Evolutionary conservation across 2,329 filamentous ascomycete genomes (phyloP).

Genomic region (Cercospora sp.): DNA sequence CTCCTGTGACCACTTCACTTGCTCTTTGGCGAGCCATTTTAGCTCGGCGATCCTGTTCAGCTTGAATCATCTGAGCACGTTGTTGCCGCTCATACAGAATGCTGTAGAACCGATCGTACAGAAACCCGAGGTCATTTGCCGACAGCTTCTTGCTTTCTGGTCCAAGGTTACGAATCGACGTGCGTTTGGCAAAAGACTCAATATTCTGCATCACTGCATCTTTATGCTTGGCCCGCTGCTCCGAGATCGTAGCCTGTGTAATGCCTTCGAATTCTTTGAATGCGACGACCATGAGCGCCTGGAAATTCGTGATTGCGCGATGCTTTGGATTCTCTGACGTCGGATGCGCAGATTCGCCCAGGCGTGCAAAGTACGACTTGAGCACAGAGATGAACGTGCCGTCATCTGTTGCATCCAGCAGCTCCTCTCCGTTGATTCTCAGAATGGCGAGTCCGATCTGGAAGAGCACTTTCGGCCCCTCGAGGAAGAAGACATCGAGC

Average conservation of each 20-base stretch:
- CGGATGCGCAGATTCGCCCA: slow-evolving; percentile 95
- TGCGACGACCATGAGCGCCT: slow-evolving; percentile 97
- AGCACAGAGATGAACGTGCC: slow-evolving; percentile 95
- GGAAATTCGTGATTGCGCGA: slow-evolving; percentile 89
- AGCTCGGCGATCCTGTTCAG: slow-evolving; percentile 64
- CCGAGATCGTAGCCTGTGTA: slow-evolving; percentile 87
- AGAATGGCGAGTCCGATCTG: slow-evolving; percentile 96
- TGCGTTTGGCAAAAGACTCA: slow-evolving; percentile 95
- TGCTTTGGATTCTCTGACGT: slow-evolving; percentile 94
- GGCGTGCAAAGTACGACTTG: slow-evolving; percentile 87
- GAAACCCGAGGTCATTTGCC: slow-evolving; percentile 78
- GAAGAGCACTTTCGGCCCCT: slow-evolving; percentile 95
- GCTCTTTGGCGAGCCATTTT: slow-evolving; percentile 62
- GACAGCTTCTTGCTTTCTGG: slow-evolving; percentile 91
- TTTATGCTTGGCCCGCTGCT: slow-evolving; percentile 88
- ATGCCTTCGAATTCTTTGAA: slow-evolving; percentile 98
- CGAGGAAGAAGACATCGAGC: slow-evolving; percentile 95
- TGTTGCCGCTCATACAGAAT: slow-evolving; percentile 91
- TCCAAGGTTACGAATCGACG: slow-evolving; percentile 90
- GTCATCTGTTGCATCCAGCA: slow-evolving; percentile 89
- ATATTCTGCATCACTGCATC: slow-evolving; percentile 92
- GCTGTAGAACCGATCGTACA: slow-evolving; percentile 94
- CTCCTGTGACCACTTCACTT: slow-evolving; percentile 51
- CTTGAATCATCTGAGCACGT: slow-evolving; percentile 72
- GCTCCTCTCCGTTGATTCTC: slow-evolving; percentile 92